These are phyloP conservation scores for Mortierella sp. DNA, from an alignment of 371 early-diverging fungal genomes.

Conservation along the genomic window DNA sequence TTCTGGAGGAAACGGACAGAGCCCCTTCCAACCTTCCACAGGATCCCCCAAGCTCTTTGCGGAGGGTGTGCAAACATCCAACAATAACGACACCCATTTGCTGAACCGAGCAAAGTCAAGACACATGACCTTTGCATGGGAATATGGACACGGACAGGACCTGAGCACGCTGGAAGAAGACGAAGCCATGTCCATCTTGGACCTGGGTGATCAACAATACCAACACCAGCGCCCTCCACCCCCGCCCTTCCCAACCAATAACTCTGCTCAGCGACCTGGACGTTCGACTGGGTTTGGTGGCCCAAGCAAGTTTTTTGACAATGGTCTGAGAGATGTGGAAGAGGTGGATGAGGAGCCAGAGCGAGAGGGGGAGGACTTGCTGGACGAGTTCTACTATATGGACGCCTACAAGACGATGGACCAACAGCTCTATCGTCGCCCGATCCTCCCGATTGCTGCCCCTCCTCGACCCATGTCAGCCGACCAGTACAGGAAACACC, in stretches of 20 bases:
- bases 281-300: not conserved
- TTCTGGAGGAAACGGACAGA: not conserved
- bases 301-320: not conserved
- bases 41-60: slow-evolving; percentile 16
- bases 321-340: slow-evolving; percentile 33
- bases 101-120: not conserved
- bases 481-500: slow-evolving; percentile 40
- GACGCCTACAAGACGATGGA: slow-evolving; percentile 57
- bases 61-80: slow-evolving; percentile 13
- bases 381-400: slow-evolving; percentile 46
- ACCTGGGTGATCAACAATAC: slow-evolving; percentile 8
- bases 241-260: not conserved
- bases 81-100: not conserved
- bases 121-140: slow-evolving; percentile 5
- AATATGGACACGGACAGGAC: slow-evolving; percentile 3
- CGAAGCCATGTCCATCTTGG: slow-evolving; percentile 30
- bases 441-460: slow-evolving; percentile 23
- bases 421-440: slow-evolving; percentile 46
- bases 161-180: slow-evolving; percentile 19
- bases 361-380: slow-evolving; percentile 40
- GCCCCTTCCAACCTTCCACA: not conserved
- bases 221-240: not conserved
- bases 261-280: not conserved
- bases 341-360: slow-evolving; percentile 41
- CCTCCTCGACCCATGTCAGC: slow-evolving; percentile 48